Base-by-base conservation (phyloP, 805 yeast genomes). In the Starmerella cellae region DNA sequence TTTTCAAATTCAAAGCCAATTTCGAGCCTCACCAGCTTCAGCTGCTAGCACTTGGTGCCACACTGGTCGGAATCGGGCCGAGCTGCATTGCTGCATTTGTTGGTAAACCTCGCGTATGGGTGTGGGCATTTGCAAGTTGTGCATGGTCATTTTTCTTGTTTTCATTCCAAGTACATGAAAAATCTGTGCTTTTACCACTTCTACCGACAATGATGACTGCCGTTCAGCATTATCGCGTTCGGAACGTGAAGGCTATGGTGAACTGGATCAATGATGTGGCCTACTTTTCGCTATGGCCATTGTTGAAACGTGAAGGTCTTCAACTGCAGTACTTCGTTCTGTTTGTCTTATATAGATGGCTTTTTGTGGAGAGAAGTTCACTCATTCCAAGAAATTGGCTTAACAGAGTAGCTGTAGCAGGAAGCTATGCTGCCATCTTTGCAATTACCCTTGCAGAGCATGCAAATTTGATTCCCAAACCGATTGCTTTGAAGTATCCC, bases 101-200 rank as follows among this genome's bases (percentile, higher is more conserved):
- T n/a, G 44, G 47, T 9, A 31, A 37, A 9, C 35, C 47, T 9
- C n/a, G 28, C 3, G 39, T 52, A 77, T 13, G 66, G 39, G 38
- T 79, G 0, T 83, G 85, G 75, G 83, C 87, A 1, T 70, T 91
- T 39, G 74, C 85, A 1, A 77, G 83, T 0, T 76, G 88, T 44
- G 76, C 98, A 0, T 71, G 91, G 77, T 79, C 93, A 0, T 91
- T 91, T 57, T 91, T 70, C 59, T 66, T 91, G 41, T 91, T 91
- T 59, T 79, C 94, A 26, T 91, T 84, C 66, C 97, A 88, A 59
- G 97, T 91, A 4, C 98, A 91, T 59, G 97, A 91, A 62, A 91
- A 91, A 62, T 74, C 91, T 0, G 87, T 91, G 14, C 63, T 91
- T 45, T 71, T 91, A 2, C 97, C 98, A 0, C 67, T 91, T 50